Conservation (phyloP, 495 filamentous ascomycete genomes). For the Beverwykella pulmonaria region DNA sequence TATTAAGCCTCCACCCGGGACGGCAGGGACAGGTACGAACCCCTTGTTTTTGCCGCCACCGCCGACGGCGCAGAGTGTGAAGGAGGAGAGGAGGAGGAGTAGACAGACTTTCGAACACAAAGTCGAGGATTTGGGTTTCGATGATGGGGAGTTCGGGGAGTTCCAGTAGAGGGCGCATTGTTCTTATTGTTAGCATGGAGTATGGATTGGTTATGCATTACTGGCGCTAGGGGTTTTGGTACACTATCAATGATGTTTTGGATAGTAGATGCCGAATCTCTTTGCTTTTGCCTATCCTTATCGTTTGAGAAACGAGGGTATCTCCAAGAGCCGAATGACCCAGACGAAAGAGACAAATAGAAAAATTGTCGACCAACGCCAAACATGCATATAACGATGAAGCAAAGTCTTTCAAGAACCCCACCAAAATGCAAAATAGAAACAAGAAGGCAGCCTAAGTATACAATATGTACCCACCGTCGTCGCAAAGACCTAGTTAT, state of each 20-base stretch:
- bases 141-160: conserved; percentile 58
- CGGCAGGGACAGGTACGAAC: conserved; percentile 43
- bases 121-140: conserved; percentile 51
- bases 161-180: conserved; percentile 47
- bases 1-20: conserved; percentile 50
- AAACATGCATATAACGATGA: background rate
- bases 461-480: background rate
- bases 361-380: background rate
- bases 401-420: background rate
- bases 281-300: background rate
- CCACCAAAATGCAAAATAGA: background rate
- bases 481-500: too few relatives aligned
- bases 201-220: conserved; percentile 14
- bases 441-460: background rate
- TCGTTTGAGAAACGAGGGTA: background rate
- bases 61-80: conserved; percentile 55
- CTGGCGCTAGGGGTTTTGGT: conserved; percentile 24
- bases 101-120: conserved; percentile 37
- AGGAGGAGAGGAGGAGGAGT: conserved; percentile 47
- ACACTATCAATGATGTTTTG: background rate
- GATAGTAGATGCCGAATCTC: background rate
- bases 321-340: background rate
- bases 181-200: conserved; percentile 27
- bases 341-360: background rate
- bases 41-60: conserved; percentile 59